phyloP scores from a whole-genome alignment of 306 rosid genomes.

The Vachellia pachyceras region DNA sequence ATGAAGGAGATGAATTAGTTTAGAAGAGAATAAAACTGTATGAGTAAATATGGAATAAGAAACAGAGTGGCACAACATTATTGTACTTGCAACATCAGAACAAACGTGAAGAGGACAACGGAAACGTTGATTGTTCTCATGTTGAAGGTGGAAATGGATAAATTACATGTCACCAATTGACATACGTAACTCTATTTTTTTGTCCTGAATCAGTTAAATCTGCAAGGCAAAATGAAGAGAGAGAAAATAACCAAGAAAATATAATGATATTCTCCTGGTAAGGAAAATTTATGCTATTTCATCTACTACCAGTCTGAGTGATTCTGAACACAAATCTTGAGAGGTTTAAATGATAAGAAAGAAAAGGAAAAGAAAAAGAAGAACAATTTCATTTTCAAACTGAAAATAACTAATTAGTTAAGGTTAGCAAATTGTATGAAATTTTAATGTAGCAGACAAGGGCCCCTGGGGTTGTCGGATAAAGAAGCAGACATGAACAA shows the following conservation, averaged over 20 bases:
- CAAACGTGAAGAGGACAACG: constrained; percentile 48
- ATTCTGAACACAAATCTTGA: constrained; percentile 49
- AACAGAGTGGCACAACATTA: constrained; percentile 17
- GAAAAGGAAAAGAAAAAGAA: neutral
- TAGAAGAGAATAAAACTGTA: constrained; percentile 2
- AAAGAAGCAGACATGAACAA: constrained; percentile 65
- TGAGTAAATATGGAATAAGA: neutral
- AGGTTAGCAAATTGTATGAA: constrained; percentile 25
- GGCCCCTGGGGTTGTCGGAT: constrained; percentile 78
- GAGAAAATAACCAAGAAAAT: constrained; percentile 36
- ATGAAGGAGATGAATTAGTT: neutral
- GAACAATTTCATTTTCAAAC: constrained; percentile 53
- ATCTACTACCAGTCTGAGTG: constrained; percentile 67
- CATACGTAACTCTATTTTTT: constrained; percentile 40
- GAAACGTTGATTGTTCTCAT: constrained; percentile 24
- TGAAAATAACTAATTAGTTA: constrained; percentile 41
- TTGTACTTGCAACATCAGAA: constrained; percentile 39
- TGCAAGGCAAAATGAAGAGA: neutral
- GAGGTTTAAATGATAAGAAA: constrained; percentile 30
- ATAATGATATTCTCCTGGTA: constrained; percentile 51
- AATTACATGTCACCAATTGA: constrained; percentile 34
- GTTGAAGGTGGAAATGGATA: constrained; percentile 40
- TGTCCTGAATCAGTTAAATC: constrained; percentile 49
- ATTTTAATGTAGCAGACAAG: constrained; percentile 63
- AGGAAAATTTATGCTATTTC: constrained; percentile 56